These are phyloP conservation scores for Trifolium fragiferum DNA, from an alignment of 306 rosid species.

Conservation along the genomic window DNA sequence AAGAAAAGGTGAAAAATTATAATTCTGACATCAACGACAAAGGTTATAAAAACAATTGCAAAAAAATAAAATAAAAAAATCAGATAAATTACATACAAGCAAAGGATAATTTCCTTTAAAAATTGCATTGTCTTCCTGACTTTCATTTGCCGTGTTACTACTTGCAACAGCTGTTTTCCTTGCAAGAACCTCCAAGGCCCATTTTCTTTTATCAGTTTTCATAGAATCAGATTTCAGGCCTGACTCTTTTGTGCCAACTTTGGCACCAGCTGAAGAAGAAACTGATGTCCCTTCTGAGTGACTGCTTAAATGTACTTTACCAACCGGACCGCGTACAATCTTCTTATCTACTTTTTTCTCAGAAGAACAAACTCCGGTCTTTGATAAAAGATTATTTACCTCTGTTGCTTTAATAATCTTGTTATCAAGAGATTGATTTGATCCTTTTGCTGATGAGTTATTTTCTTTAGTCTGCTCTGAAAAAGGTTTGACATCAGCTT, in stretches of 20 bases:
- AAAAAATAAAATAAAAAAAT: slow-evolving; percentile 34
- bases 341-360: slow-evolving; percentile 54
- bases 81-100: slow-evolving; percentile 67
- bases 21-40: slow-evolving; percentile 32
- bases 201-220: slow-evolving; percentile 82
- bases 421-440: slow-evolving; percentile 47
- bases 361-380: slow-evolving; percentile 47
- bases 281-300: slow-evolving; percentile 47
- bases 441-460: slow-evolving; percentile 45
- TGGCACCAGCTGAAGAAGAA: slow-evolving; percentile 61
- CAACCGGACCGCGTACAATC: slow-evolving; percentile 46
- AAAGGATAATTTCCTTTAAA: slow-evolving; percentile 86
- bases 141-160: slow-evolving; percentile 52
- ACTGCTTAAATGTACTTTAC: slow-evolving; percentile 50
- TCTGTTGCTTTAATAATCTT: slow-evolving; percentile 47
- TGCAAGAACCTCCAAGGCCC: slow-evolving; percentile 96
- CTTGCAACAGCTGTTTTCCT: slow-evolving; percentile 70
- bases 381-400: slow-evolving; percentile 50
- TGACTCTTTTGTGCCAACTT: slow-evolving; percentile 50
- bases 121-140: slow-evolving; percentile 57
- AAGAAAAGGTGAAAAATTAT: slow-evolving; percentile 41
- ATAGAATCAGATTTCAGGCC: slow-evolving; percentile 55
- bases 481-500: slow-evolving; percentile 83
- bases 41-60: slow-evolving; percentile 38
- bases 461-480: slow-evolving; percentile 60